Base-by-base conservation (phyloP, 768 basidiomycete genomes). In the Termitomyces sp. region DNA sequence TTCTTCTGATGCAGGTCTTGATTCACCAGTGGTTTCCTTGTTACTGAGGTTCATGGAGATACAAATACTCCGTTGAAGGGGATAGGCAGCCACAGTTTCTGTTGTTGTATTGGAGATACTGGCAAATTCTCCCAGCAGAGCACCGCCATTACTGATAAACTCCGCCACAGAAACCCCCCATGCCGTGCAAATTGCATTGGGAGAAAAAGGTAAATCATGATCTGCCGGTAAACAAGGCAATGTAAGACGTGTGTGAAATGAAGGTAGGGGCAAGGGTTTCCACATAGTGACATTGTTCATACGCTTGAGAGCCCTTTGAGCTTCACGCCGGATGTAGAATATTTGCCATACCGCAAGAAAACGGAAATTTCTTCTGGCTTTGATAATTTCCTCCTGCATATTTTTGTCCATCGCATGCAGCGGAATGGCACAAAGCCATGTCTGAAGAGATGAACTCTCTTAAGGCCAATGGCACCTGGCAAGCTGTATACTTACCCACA, bases 301-400 rank as follows among this genome's bases (percentile, higher is more conserved):
- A 25, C 29, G 15, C 35, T 48, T 47, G 5, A 58, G 20, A 1
- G 39, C 35, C 15, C 40, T 25, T 46, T 40, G 42, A 13, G 52
- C 49, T 31, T 48, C 53, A 1, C 25, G 18, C 12, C 33, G 38
- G n/a, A 50, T 15, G 25, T 31, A 50, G 25, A 50, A 58, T 13
- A 54, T 54, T 16, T 58, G 53, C 53, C 53, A 58, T 7, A 54
- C 42, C 18, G 49, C 57, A 15, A 54, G 42, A 15, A 40, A 18
- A n/a, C 42, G 49, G 39, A 47, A 58, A 18, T 50, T 38, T 18
- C 42, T 5, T 7, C 9, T 33, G n/a, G 50, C 44, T 25, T 47
- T 18, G 7, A 7, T 27, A 12, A 51, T 20, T 3, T 33, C 32
- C 25, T 50, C 40, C 15, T 53, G 49, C 23, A n/a, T 50, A 45